A percentile compares a stretch with the other conserved stretches of the same genome.
Evolutionary conservation across 2,329 filamentous ascomycete genomes (phyloP).

Genomic region (Fusarium tuaranense): DNA sequence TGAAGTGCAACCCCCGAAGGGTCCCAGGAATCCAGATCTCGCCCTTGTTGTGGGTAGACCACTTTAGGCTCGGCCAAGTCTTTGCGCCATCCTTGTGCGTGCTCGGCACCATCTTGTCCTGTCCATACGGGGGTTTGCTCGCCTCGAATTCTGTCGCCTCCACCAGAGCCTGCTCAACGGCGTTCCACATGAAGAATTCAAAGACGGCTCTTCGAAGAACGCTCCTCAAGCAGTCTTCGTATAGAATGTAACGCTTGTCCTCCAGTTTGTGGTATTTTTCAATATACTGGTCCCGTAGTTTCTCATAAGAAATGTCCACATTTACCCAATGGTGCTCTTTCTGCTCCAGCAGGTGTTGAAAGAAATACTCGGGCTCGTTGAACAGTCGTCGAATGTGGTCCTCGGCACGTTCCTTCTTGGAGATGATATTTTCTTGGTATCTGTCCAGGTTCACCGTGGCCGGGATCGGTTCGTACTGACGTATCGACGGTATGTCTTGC

Average conservation of each 20-base stretch:
- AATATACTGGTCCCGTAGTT: background rate
- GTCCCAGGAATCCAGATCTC: too few species aligned
- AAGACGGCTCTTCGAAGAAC: conserved; percentile 36
- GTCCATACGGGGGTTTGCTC: background rate
- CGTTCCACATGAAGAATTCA: conserved; percentile 34
- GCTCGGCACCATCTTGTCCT: background rate
- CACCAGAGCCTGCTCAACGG: background rate
- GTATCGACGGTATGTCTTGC: conserved; percentile 22
- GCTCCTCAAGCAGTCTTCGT: conserved; percentile 30
- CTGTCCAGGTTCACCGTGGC: background rate
- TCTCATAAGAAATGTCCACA: conserved; percentile 11
- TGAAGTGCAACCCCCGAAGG: background rate
- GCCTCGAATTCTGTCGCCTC: background rate
- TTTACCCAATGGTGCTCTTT: conserved; percentile 41
- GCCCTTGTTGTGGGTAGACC: background rate
- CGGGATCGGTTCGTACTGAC: conserved; percentile 28
- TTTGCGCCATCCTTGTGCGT: background rate
- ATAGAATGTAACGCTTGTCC: conserved; percentile 15
- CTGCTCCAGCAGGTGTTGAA: conserved; percentile 26
- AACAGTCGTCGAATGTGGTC: conserved; percentile 33
- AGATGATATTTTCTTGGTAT: conserved; percentile 6
- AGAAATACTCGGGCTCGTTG: conserved; percentile 36
- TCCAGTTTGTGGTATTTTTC: conserved; percentile 5
- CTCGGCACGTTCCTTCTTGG: conserved; percentile 21
- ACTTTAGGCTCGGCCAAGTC: background rate